Evolutionary conservation across 1,139 yeast species (phyloP), one percentile per base, ranked within the genome.

Genomic region (Pichia sp.): DNA sequence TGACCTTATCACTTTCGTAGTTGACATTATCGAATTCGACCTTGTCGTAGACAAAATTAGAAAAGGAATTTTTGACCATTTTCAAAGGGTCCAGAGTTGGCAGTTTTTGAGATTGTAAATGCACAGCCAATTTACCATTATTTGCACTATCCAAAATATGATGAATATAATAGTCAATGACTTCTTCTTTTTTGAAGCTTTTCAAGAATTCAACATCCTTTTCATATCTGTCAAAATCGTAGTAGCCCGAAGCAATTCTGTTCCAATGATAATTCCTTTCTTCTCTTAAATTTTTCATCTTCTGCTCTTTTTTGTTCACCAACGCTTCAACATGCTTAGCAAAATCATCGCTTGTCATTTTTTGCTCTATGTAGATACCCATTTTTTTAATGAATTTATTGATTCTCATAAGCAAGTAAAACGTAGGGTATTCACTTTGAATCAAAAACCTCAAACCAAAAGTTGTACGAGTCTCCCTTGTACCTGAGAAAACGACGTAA

Each of bases 401-500:
- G 57, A 93, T 87, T 68, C 99, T 79, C 60, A 79, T 80, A 66
- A 89, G 90, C 61, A 93, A 75, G 68, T 85, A 90, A n/a, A 78
- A 79, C 2, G 95, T 78, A 2, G 88, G 72, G 66, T 87, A 81
- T 69, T 90, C 97, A 57, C 96, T 86, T 72, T 93, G 99, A 47
- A 92, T 77, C 60, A 92, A 72, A n/a, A 93, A 72, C 62, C 96
- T 77, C 61, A 86, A 78, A 13, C 96, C 95, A 62, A 84, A 76
- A 2, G 90, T 80, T 10, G 95, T 86, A 66, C 95, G 79, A 1
- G 89, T 81, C 54, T 78, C 76, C 59, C 85, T 75, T 38, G 80
- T 72, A 1, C 95, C 88, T 42, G 95, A 84, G 67, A 89, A 90
- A 0, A 93, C 99, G 57, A 93, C 90, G 66, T 88, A 88, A 1